Evolutionary conservation across 805 yeast genomes (phyloP), one percentile per base, ranked within the genome.

Genomic region (Debaryomyces maramus): DNA sequence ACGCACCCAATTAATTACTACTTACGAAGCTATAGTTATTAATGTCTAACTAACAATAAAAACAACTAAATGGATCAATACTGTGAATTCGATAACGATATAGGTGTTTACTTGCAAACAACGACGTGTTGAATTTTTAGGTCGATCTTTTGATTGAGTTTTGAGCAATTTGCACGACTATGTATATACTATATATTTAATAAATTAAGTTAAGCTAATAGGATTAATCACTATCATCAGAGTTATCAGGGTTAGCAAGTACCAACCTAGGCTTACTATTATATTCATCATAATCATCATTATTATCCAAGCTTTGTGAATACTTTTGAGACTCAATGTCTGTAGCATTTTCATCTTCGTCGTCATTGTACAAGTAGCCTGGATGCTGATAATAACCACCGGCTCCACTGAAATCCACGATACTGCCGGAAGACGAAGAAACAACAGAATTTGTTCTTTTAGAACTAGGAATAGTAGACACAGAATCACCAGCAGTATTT

Each of bases 181-280:
- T 32, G 16, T 31, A 31, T 32, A 32, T 18, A 32, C 15, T 6
- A 32, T 28, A 28, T 11, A 28, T 18, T 11, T 14, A 11, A 15
- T 15, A 20, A 31, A 31, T 31, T n/a, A 14, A 31, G 14, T 11
- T 27, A 9, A 9, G 11, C 9, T 23, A 27, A n/a, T n/a, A n/a
- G n/a, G 8, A 10, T 18, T 32, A 32, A 32, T 67, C 74, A 39
- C 67, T 65, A 40, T 73, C 77, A 34, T 18, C 23, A 18, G 36
- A 27, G 18, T 36, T 32, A 43, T 70, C 86, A 0, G 86, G 86
- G 43, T 81, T 81, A 14, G 83, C 85, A 36, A 81, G 68, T 33
- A 67, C 74, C 41, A 81, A 60, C 17, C 70, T 66, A 51, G 77
- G 75, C 17, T 58, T 56, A 14, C 67, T 71, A 22, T 59, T 63